A percentile compares a stretch with the other conserved stretches of the same genome.
These are phyloP conservation scores for Hydnomerulius pinastri DNA, from an alignment of 768 basidiomycete genomes.

Conservation along the genomic window DNA sequence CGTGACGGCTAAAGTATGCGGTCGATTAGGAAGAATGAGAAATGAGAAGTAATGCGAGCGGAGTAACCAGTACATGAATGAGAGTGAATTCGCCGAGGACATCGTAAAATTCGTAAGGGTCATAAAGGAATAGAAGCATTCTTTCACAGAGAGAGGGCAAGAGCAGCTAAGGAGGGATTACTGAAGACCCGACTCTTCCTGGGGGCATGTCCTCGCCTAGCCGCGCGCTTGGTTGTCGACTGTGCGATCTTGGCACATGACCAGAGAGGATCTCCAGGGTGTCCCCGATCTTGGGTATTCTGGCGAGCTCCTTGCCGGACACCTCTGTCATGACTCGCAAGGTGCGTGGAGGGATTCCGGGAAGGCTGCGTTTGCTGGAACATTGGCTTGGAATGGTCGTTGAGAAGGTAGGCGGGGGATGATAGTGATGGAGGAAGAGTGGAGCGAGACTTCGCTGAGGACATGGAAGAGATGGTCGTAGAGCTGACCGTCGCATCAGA, in stretches of 20 bases:
- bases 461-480: slow-evolving; percentile 19
- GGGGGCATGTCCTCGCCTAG: slow-evolving; percentile 22
- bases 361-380: slow-evolving; percentile 5
- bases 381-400: slow-evolving; percentile 8
- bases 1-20: neutral
- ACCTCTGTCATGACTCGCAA: slow-evolving; percentile 10
- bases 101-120: slow-evolving; percentile 9
- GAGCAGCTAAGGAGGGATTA: slow-evolving; percentile 11
- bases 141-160: slow-evolving; percentile 10
- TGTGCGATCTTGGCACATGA: slow-evolving; percentile 35
- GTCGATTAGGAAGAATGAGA: neutral
- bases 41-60: neutral
- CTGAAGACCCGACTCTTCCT: slow-evolving; percentile 24
- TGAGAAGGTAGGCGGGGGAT: slow-evolving; percentile 2
- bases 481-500: slow-evolving; percentile 21
- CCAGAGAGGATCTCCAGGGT: slow-evolving; percentile 20
- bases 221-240: slow-evolving; percentile 25
- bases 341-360: slow-evolving; percentile 11
- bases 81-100: slow-evolving; percentile 8
- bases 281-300: slow-evolving; percentile 5
- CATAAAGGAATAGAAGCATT: slow-evolving; percentile 1
- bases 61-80: slow-evolving; percentile 8
- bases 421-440: slow-evolving; percentile 3
- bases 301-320: slow-evolving; percentile 1
- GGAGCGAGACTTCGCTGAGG: slow-evolving; percentile 11